phyloP scores from a whole-genome alignment of 2,329 filamentous ascomycete genomes.

The Fusarium xylarioides region DNA sequence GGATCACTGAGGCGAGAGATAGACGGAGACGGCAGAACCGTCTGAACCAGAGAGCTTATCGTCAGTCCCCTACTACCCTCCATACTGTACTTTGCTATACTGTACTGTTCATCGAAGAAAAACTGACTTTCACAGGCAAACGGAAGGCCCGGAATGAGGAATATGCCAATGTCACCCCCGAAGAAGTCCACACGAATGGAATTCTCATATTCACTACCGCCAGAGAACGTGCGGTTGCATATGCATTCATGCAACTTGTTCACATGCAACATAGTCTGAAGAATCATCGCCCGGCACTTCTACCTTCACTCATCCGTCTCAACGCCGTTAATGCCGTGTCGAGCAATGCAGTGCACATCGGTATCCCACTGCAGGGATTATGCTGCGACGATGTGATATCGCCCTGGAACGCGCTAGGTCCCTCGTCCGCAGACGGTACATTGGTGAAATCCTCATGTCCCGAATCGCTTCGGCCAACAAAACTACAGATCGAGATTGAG shows the following conservation, averaged over 20 bases:
- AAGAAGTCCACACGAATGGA: neutral
- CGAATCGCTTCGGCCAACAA: constrained; percentile 22
- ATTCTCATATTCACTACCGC: constrained; percentile 8
- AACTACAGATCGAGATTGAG: constrained; percentile 20
- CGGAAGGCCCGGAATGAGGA: constrained; percentile 25
- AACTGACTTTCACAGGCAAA: constrained; percentile 12
- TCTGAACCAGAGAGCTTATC: constrained; percentile 37
- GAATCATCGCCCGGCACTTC: constrained; percentile 7
- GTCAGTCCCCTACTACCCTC: constrained; percentile 18
- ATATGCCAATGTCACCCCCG: neutral
- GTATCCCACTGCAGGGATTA: constrained; percentile 24
- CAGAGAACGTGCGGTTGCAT: constrained; percentile 15
- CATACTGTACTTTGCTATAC: neutral
- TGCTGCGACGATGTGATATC: constrained; percentile 35
- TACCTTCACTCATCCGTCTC: constrained; percentile 36
- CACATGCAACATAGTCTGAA: constrained; percentile 34
- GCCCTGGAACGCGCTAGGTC: constrained; percentile 22
- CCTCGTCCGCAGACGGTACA: neutral
- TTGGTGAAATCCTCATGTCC: constrained; percentile 7
- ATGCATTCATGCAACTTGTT: constrained; percentile 33
- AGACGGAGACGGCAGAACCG: constrained; percentile 39
- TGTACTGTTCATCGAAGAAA: neutral
- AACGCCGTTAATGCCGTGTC: constrained; percentile 36
- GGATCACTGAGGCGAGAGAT: constrained; percentile 34
- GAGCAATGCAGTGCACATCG: constrained; percentile 22